Percentiles rank a stretch among this genome's conserved stretches.
Conservation (phyloP, 148 eudicot species). For the Dysphania ambrosioides region DNA sequence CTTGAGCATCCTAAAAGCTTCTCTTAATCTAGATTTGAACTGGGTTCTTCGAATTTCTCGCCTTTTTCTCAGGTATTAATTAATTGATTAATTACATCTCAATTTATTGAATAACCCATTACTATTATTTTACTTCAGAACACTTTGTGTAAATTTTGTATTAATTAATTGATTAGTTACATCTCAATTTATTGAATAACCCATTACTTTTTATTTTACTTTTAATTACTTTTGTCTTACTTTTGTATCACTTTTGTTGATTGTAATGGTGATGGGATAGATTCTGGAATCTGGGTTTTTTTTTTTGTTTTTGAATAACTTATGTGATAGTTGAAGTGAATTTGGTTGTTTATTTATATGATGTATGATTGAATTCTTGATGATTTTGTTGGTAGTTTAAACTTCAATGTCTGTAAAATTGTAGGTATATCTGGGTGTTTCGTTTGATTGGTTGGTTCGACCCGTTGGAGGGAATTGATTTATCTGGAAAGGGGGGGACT, state of each 20-base stretch:
- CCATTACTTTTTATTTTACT: not conserved
- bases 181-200: not conserved
- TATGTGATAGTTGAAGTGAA: not conserved
- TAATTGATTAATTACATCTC: conserved; percentile 10
- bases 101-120: conserved; percentile 3
- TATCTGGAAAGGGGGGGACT: not conserved
- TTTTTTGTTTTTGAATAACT: not conserved
- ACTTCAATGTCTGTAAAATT: conserved; percentile 11
- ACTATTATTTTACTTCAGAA: not conserved
- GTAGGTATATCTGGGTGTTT: conserved; percentile 6
- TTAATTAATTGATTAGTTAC: too few species aligned
- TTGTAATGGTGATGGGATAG: not conserved
- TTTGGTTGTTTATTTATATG: not conserved
- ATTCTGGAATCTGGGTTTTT: conserved; percentile 12
- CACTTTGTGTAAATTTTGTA: conserved; percentile 17
- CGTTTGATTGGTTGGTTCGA: conserved; percentile 25
- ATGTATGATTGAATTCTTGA: not conserved
- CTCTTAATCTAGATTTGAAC: conserved; percentile 24
- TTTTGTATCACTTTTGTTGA: conserved; percentile 9
- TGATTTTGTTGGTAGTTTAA: not conserved
- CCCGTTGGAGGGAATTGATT: conserved; percentile 13
- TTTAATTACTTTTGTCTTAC: not conserved
- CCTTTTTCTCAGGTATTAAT: conserved; percentile 18
- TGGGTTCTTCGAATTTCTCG: conserved; percentile 13
- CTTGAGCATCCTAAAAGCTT: conserved; percentile 18